These are phyloP conservation scores for Aspergillus tamarii DNA, from an alignment of 2,329 filamentous ascomycete genomes.

Conservation along the genomic window DNA sequence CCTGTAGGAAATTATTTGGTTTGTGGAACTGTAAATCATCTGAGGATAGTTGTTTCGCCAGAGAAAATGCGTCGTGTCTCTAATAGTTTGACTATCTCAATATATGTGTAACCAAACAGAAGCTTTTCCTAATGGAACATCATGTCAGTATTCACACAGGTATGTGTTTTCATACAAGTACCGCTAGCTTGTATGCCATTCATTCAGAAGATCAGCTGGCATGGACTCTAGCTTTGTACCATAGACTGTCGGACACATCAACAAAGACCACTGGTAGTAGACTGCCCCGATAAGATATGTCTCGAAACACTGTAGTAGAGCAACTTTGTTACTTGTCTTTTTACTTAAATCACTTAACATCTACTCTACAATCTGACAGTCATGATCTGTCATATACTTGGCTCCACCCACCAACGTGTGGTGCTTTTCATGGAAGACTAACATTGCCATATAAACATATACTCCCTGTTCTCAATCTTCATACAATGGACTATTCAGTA, in stretches of 20 bases:
- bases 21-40: not conserved
- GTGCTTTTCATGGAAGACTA: not conserved
- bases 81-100: not conserved
- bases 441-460: not conserved
- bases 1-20: not conserved
- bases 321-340: not conserved
- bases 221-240: not conserved
- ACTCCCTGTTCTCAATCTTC: not conserved
- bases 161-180: not conserved
- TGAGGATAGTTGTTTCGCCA: not conserved
- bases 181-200: not conserved
- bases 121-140: not conserved
- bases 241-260: not conserved
- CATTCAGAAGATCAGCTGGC: not conserved
- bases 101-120: not conserved
- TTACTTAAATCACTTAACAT: not conserved
- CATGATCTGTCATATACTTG: not conserved
- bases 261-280: not conserved
- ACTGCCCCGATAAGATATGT: not conserved
- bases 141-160: not conserved
- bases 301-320: not conserved
- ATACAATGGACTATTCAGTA: not conserved
- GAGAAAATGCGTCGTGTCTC: not conserved
- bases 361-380: not conserved
- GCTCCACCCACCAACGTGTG: no score